Base-by-base conservation (phyloP, 2,329 filamentous ascomycete genomes). In the Beauveria rudraprayagi region DNA sequence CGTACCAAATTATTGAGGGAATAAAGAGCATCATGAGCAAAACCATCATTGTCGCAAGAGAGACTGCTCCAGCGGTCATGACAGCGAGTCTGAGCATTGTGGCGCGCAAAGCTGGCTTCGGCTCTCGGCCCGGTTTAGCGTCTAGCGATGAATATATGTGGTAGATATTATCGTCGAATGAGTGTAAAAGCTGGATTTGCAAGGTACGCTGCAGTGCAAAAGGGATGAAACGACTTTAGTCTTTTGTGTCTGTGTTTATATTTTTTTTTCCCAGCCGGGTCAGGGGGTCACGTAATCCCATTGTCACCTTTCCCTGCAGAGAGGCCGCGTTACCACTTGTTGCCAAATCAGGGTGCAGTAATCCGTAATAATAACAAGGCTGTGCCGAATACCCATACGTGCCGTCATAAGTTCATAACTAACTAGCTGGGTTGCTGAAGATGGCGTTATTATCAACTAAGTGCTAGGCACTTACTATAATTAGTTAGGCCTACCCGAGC, bases 1-100 rank as follows among this genome's bases (percentile, higher is more conserved):
- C 54, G 19, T 56, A 56, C 53, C 24, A 28, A 1, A 56, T 56
- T 14, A 56, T 47, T 14, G 41, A 1, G 9, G 41, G 54, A 46
- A 37, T 47, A 16, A 56, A 47, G 24, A 56, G 54, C 2, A 56
- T 11, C 54, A 56, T 56, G 41, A 56, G 28, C 43, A 56, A 17
- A 7, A 56, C 24, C 41, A 56, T 47, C 54, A 56, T 56, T 37
- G 54, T 56, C 26, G 43, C 28, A 24, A 47, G 43, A 6, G 54
- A 28, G 3, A 56, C 54, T 6, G 54, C 54, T 9, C 54, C 54
- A 47, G 54, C 54, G n/a, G 54, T 56, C 26, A 16, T 19, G 43
- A 47, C 54, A 6, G 54, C 54, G 54, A 56, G 54, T 56, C 54
- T 56, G 6, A 56, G n/a, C 54, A 56, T 56, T 19, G 54, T 34